phyloP scores from a whole-genome alignment of 1,139 yeast species.

The Taphrina betulina region DNA sequence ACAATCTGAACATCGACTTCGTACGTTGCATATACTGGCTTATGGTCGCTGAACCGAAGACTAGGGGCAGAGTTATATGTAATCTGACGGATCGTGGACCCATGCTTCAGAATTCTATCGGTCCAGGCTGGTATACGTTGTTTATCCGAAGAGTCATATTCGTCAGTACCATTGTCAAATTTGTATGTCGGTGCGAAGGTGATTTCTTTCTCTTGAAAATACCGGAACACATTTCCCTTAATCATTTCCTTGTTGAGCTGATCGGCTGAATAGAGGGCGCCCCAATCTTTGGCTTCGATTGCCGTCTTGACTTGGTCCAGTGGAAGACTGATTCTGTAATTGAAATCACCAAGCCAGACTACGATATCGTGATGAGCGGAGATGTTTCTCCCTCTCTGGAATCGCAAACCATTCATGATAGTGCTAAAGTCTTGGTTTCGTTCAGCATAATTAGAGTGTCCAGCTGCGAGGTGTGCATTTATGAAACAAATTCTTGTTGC shows the following conservation, averaged over 20 bases:
- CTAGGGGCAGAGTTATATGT: conserved; percentile 59
- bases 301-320: conserved; percentile 71
- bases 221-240: conserved; percentile 81
- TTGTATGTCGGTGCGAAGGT: conserved; percentile 88
- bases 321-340: conserved; percentile 73
- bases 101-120: conserved; percentile 66
- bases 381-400: conserved; percentile 66
- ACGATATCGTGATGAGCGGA: conserved; percentile 72
- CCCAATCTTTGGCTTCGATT: conserved; percentile 52
- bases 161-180: conserved; percentile 81
- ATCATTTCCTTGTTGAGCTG: conserved; percentile 82
- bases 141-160: conserved; percentile 86
- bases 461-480: conserved; percentile 96
- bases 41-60: conserved; percentile 80
- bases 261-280: conserved; percentile 64
- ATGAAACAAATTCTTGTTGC: conserved; percentile 76
- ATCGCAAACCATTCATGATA: conserved; percentile 70
- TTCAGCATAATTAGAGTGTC: conserved; percentile 76
- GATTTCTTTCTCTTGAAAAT: conserved; percentile 76
- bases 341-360: conserved; percentile 95
- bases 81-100: conserved; percentile 59
- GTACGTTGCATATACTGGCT: conserved; percentile 85
- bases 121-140: conserved; percentile 97
- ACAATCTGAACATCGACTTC: conserved; percentile 65
- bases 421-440: conserved; percentile 85